Evolutionary conservation across 306 rosid species (phyloP), one percentile per base, ranked within the genome.

Genomic region (Luffa aegyptiaca): DNA sequence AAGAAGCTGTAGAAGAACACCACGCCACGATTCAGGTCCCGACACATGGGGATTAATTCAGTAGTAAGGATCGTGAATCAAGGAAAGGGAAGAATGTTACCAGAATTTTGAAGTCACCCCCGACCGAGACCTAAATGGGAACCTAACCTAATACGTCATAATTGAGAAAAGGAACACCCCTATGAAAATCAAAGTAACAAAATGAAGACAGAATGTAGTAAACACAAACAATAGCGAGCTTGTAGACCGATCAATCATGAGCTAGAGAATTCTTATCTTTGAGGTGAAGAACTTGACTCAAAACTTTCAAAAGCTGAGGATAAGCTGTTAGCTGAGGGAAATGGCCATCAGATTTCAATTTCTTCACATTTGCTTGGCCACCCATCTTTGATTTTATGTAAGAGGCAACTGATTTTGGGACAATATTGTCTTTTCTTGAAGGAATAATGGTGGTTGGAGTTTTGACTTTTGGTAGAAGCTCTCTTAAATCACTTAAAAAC

Each of bases 391-490:
- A 77, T 59, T 86, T 82, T 26, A 88, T 79, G 91, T 84, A 88
- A 51, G 51, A 82, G 5, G 85, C 78, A 76, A 90, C 83, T 1
- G 64, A 61, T 77, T 77, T 51, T 7, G 90, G 89, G 53, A 81
- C 86, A 52, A 84, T 5, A 1, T 2, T 4, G 74, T 88, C 89
- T 11, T 82, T 74, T 76, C 31, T 79, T 8, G 89, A 82, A 45
- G 82, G 88, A 70, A 90, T 85, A 73, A 86, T 86, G 37, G 87
- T 79, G 80, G 78, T 58, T 14, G 90, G 89, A 75, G 82, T 89
- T 8, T 1, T 14, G 51, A 86, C 85, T 62, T 18, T 78, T 33
- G 89, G 88, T 63, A 86, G 65, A 74, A 85, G 70, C 81, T 64
- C 3, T 75, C 88, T 85, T 4, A 66, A 20, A 61, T 88, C 87